phyloP scores from a whole-genome alignment of 306 rosid species.

The Coriaria nepalensis region DNA sequence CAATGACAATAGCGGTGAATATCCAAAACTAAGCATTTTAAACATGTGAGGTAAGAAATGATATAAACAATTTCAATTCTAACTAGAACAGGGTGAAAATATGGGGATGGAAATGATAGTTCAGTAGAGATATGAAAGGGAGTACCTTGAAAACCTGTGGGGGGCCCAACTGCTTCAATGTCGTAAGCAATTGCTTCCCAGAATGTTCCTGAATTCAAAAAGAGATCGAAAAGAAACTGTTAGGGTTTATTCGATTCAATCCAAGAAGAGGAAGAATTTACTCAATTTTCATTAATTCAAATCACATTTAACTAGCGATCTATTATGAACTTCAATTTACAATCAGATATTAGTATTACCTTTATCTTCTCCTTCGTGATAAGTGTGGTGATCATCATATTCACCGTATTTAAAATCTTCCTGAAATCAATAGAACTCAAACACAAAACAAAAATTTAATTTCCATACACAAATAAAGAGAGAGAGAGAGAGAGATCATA shows the following conservation, averaged over 20 bases:
- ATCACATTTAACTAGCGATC: no score
- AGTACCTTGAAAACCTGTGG: constrained; percentile 89
- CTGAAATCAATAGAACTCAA: constrained; percentile 37
- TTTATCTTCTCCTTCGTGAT: constrained; percentile 45
- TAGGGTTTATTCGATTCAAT: no score
- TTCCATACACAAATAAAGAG: neutral
- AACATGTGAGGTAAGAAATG: no score
- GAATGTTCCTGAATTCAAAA: constrained; percentile 43
- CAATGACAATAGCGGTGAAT: no score
- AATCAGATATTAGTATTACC: no score
- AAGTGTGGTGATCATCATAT: constrained; percentile 83
- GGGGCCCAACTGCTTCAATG: constrained; percentile 48
- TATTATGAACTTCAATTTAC: no score
- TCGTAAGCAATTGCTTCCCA: constrained; percentile 61
- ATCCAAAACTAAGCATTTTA: no score
- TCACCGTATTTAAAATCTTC: constrained; percentile 70
- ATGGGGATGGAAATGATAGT: no score
- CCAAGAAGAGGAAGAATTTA: no score
- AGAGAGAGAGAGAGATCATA: constrained; percentile 10
- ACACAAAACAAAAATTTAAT: neutral
- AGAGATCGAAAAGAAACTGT: constrained; percentile 3
- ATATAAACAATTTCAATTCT: no score
- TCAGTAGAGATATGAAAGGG: neutral
- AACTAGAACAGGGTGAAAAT: no score
- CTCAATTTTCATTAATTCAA: no score